Percentiles rank a stretch among this genome's conserved stretches.
Evolutionary conservation across 495 filamentous ascomycete genomes (phyloP).

Genomic region (Hypoxylon subgilvum): DNA sequence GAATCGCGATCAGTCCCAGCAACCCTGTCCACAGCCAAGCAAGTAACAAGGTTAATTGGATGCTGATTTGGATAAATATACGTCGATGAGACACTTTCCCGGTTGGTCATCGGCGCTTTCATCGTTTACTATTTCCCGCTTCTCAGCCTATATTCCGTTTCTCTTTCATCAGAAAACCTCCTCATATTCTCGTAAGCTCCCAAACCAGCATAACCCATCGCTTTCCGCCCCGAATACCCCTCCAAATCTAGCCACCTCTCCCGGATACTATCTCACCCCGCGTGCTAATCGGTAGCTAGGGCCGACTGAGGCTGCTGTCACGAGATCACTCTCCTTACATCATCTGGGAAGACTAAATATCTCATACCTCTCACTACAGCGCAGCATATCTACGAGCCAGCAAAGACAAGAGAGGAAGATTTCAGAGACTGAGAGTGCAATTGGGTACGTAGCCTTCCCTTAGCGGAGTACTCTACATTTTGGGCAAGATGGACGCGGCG

Average conservation of each 20-base stretch:
- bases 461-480: slow-evolving; percentile 4
- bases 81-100: slow-evolving; percentile 24
- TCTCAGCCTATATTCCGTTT: slow-evolving; percentile 38
- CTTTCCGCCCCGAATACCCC: slow-evolving; percentile 27
- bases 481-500: slow-evolving; percentile 7
- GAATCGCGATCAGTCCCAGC: slow-evolving; percentile 1
- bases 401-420: not conserved
- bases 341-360: not conserved
- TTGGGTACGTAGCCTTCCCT: not conserved
- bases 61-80: slow-evolving; percentile 37
- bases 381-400: slow-evolving; percentile 1
- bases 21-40: slow-evolving; percentile 20
- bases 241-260: slow-evolving; percentile 13
- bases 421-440: not conserved
- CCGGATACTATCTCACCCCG: slow-evolving; percentile 11
- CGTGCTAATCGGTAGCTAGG: slow-evolving; percentile 24
- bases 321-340: slow-evolving; percentile 3
- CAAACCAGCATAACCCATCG: slow-evolving; percentile 5
- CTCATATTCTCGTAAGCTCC: slow-evolving; percentile 22
- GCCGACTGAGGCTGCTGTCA: slow-evolving; percentile 21
- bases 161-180: slow-evolving; percentile 14
- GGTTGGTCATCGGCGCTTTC: slow-evolving; percentile 31
- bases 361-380: not conserved
- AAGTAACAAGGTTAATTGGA: slow-evolving; percentile 34
- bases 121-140: slow-evolving; percentile 9